A percentile compares a stretch with the other conserved stretches of the same genome.
Evolutionary conservation across 768 basidiomycete species (phyloP).

Genomic region (Solioccasus polychromus): DNA sequence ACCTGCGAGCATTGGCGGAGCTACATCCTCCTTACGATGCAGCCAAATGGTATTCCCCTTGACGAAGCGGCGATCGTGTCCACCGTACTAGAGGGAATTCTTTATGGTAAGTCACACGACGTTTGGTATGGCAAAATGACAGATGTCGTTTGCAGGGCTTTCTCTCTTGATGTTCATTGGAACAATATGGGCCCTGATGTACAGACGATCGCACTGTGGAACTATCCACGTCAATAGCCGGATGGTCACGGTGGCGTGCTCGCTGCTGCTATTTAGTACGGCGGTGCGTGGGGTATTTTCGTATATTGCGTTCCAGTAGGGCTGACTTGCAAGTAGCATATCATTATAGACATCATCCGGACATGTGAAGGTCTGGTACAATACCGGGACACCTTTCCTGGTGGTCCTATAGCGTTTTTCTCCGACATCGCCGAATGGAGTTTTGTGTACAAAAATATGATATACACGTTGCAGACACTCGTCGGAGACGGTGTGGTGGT

Average conservation of each 20-base stretch:
- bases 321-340: conserved; percentile 6
- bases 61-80: conserved; percentile 25
- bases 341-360: conserved; percentile 19
- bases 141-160: conserved; percentile 25
- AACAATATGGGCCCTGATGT: conserved; percentile 22
- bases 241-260: conserved; percentile 18
- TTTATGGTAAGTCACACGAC: too few relatives aligned
- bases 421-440: conserved; percentile 22
- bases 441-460: conserved; percentile 27
- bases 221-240: conserved; percentile 8
- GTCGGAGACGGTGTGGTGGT: conserved; percentile 23
- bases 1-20: too few relatives aligned
- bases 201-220: background rate
- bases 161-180: conserved; percentile 30
- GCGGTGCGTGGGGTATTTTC: conserved; percentile 8
- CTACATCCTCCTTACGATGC: too few relatives aligned
- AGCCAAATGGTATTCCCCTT: conserved; percentile 9
- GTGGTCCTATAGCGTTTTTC: conserved; percentile 27
- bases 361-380: conserved; percentile 20
- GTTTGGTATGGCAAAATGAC: too few relatives aligned
- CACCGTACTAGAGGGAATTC: too few relatives aligned
- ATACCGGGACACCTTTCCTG: conserved; percentile 17
- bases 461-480: conserved; percentile 20
- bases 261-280: conserved; percentile 26
- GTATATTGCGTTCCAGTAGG: background rate